A percentile compares a stretch with the other conserved stretches of the same genome.
Evolutionary conservation across 2,329 filamentous ascomycete species (phyloP).

Genomic region (Aureobasidium sp.): DNA sequence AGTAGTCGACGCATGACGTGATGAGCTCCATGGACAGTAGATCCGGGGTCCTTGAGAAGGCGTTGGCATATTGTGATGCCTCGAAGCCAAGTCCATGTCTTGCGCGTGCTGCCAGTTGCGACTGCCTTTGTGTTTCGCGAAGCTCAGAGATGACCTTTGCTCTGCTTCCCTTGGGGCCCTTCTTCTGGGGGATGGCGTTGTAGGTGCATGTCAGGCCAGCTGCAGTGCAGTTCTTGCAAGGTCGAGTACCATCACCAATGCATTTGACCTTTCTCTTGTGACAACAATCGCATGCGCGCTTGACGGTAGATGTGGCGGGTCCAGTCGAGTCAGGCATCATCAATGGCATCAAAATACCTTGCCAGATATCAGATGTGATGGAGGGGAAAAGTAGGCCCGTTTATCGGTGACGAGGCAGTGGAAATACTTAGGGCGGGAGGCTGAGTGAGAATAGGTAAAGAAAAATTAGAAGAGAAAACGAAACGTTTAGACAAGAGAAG

Average conservation of each 20-base stretch:
- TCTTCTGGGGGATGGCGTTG: constrained; percentile 56
- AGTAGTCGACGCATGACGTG: constrained; percentile 50
- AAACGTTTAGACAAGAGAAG: constrained; percentile 2
- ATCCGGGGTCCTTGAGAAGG: constrained; percentile 38
- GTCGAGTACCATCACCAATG: constrained; percentile 40
- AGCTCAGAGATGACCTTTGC: constrained; percentile 57
- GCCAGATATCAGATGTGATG: not conserved
- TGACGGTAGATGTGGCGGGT: constrained; percentile 18
- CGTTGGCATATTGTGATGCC: constrained; percentile 31
- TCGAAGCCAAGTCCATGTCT: constrained; percentile 29
- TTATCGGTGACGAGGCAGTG: not conserved
- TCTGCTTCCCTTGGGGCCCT: constrained; percentile 54
- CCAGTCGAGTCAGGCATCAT: constrained; percentile 15
- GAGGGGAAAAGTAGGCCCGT: not conserved
- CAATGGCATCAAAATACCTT: constrained; percentile 10
- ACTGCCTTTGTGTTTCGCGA: constrained; percentile 42
- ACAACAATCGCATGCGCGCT: constrained; percentile 23
- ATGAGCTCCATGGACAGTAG: constrained; percentile 43
- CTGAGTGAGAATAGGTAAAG: constrained; percentile 2
- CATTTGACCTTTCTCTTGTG: constrained; percentile 43
- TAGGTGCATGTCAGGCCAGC: constrained; percentile 55
- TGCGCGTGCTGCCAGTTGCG: constrained; percentile 34
- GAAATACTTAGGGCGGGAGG: not conserved
- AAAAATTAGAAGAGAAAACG: constrained; percentile 7
- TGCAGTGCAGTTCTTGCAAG: constrained; percentile 53